Conservation (phyloP, 345 rosid species). For the Gossypium turneri region DNA sequence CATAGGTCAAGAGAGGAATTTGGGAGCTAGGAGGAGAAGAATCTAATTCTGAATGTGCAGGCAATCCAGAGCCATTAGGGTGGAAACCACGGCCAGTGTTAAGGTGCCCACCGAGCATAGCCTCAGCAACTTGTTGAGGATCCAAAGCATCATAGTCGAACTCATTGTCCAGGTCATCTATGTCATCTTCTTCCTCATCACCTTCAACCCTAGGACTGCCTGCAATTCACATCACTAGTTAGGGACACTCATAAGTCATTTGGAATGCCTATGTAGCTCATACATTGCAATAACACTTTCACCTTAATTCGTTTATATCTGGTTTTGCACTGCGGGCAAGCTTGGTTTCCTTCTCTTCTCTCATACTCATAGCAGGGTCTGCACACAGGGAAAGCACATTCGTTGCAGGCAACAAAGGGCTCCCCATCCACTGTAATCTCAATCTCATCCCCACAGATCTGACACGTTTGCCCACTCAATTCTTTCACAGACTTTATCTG, state of each 20-base stretch:
- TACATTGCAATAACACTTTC: slow-evolving; percentile 16
- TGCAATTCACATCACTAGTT: slow-evolving; percentile 28
- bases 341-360: slow-evolving; percentile 93
- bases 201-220: slow-evolving; percentile 96
- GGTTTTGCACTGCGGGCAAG: slow-evolving; percentile 97
- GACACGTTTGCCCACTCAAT: slow-evolving; percentile 85
- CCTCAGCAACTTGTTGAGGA: slow-evolving; percentile 57
- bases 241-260: not conserved
- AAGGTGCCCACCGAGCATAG: slow-evolving; percentile 52
- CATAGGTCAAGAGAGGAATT: slow-evolving; percentile 86
- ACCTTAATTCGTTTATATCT: slow-evolving; percentile 88
- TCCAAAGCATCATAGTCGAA: slow-evolving; percentile 67
- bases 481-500: slow-evolving; percentile 90
- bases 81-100: slow-evolving; percentile 48
- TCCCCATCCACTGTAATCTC: slow-evolving; percentile 68
- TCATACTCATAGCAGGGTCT: slow-evolving; percentile 92
- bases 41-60: slow-evolving; percentile 58
- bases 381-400: slow-evolving; percentile 98
- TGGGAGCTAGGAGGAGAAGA: slow-evolving; percentile 61
- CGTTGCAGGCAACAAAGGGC: slow-evolving; percentile 93
- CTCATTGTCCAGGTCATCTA: slow-evolving; percentile 89
- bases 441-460: slow-evolving; percentile 86
- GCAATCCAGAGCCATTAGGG: slow-evolving; percentile 34
- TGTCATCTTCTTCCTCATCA: slow-evolving; percentile 93
- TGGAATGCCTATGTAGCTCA: not conserved